Percentiles rank a stretch among this genome's conserved stretches.
phyloP scores from a whole-genome alignment of 2,329 filamentous ascomycete genomes.

The Knufia petricola region DNA sequence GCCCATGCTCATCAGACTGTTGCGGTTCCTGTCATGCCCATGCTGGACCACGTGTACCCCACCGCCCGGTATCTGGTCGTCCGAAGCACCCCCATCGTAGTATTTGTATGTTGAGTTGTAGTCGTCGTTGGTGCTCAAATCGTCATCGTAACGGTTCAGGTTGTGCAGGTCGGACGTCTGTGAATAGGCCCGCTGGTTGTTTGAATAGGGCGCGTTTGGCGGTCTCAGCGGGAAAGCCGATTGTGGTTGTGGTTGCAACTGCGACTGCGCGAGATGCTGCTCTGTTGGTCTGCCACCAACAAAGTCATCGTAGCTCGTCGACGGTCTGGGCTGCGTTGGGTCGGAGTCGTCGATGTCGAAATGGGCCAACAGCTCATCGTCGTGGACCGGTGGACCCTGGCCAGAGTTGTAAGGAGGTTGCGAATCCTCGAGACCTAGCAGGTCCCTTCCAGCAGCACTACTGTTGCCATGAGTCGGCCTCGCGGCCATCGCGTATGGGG shows the following conservation, averaged over 20 bases:
- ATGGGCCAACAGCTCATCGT: conserved; percentile 67
- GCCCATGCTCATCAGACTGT: conserved; percentile 78
- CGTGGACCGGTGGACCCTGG: conserved; percentile 66
- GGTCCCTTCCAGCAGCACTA: conserved; percentile 28
- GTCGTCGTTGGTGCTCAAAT: conserved; percentile 76
- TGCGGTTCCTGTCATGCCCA: conserved; percentile 51
- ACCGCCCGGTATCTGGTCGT: conserved; percentile 45
- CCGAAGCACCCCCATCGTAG: conserved; percentile 59
- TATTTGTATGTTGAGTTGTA: conserved; percentile 59
- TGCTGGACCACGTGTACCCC: conserved; percentile 19
- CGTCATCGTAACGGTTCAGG: conserved; percentile 84
- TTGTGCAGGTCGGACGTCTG: conserved; percentile 78
- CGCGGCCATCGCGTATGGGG: conserved; percentile 16
- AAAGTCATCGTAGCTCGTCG: conserved; percentile 90
- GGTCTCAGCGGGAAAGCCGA: conserved; percentile 28
- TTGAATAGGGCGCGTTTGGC: conserved; percentile 22
- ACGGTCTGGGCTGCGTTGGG: conserved; percentile 60
- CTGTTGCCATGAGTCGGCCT: conserved; percentile 16
- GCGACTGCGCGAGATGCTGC: conserved; percentile 31
- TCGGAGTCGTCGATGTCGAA: conserved; percentile 62
- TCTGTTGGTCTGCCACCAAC: conserved; percentile 56
- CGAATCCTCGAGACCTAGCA: conserved; percentile 35
- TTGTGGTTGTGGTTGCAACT: conserved; percentile 33
- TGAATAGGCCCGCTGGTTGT: conserved; percentile 44
- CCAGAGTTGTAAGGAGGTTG: conserved; percentile 56